Base-by-base conservation (phyloP, 768 basidiomycete species). In the Multifurca ochricompacta region DNA sequence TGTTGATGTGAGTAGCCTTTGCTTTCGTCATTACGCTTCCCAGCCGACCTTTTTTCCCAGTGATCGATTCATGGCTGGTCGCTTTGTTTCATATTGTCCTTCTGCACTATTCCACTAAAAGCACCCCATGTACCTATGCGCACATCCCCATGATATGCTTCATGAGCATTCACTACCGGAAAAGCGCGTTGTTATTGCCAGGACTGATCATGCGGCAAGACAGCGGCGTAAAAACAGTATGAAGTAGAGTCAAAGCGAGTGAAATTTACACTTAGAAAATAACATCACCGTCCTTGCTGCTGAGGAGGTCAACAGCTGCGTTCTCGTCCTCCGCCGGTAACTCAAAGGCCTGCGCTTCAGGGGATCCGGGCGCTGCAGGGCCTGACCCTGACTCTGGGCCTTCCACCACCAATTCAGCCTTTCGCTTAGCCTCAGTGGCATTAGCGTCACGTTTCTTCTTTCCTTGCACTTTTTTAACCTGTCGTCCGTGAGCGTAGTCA, bases 391-490 rank as follows among this genome's bases (percentile, higher is more conserved):
- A 44, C 9, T 64, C 66, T 1, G 34, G 51, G 1, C 51, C 44
- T 9, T 43, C 61, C 3, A 57, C 54, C 18, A 48, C 58, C 46
- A 49, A 48, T 39, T 46, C 46, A 6, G 51, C 35, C 32, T 47
- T 59, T 36, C 59, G 59, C 46, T 51, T 51, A 0, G 54, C 62
- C 28, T 70, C 68, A 8, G 69, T 65, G 13, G 68, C 66, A 19
- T 65, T 67, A 27, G 72, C 84, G 59, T 88, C 83, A 51, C 89
- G 77, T 70, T 95, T 95, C 80, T 95, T 97, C 79, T 95, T 97
- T 23, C 90, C 91, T 68, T 97, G 93, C 2, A 96, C 92, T 96
- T 95, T 73, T 97, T 97, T 62, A 97, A 71, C 64, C 95, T 91
- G 68, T 64, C 46, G 47, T 48, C 10, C 6, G 27, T 27, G 35